Evolutionary conservation across 2,329 filamentous ascomycete species (phyloP), one percentile per base, ranked within the genome.

Genomic region (Aciculosporium take): DNA sequence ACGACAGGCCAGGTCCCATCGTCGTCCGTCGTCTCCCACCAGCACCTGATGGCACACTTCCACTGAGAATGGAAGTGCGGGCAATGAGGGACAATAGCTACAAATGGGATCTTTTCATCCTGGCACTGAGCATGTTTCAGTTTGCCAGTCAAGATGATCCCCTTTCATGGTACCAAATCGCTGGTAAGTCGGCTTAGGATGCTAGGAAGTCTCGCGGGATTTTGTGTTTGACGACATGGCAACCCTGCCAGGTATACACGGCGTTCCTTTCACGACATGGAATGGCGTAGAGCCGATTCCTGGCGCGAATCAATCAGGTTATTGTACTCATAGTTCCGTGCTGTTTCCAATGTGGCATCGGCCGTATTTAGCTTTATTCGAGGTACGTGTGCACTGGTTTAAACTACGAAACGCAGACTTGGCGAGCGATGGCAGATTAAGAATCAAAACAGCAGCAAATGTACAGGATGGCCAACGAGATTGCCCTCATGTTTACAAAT

Each of bases 271-370:
- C 48, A 49, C 62, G 30, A 56, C 68, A 10, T 77, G 72, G 70
- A 71, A 67, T 24, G 67, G 62, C 27, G 73, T 76, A 18, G 52
- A 61, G 37, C 63, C 68, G 41, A 63, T 61, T 2, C 53, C 65
- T 2, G 74, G 72, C 2, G 73, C 71, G 44, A 64, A 68, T 43
- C 62, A 67, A 30, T 66, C 71, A 13, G 85, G 84, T 38, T 93
- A 87, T 57, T 93, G 86, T 57, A 74, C 75, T 12, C 86, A 94
- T 59, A 73, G 69, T 20, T 83, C 81, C 1, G 75, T 80, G 31
- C 64, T 91, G 13, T 91, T 94, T 56, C 75, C 81, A 30, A 72
- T 79, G 30, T 93, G 86, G 86, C 86, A 94, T 66, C 74, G 86
- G 38, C 82, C 84, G 1, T 93, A 89, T 58, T 65, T 91, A 44